These are phyloP conservation scores for Ceratocystis lukuohia DNA, from an alignment of 2,329 filamentous ascomycete genomes.

Conservation along the genomic window DNA sequence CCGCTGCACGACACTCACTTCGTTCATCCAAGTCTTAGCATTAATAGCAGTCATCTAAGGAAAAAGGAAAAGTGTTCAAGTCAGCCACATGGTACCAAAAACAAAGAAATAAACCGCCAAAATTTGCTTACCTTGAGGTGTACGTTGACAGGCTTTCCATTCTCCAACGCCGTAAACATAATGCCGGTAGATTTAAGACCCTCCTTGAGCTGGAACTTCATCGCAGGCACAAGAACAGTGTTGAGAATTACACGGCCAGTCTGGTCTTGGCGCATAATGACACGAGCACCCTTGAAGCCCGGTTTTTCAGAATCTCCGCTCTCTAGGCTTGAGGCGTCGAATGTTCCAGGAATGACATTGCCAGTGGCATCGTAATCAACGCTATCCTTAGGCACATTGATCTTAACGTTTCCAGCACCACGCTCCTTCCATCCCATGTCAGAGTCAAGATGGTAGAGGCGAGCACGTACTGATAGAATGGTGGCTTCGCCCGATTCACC, in stretches of 20 bases:
- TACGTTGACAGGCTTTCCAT: slow-evolving; percentile 42
- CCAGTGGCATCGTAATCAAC: slow-evolving; percentile 42
- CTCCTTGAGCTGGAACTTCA: slow-evolving; percentile 67
- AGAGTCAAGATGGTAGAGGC: slow-evolving; percentile 68
- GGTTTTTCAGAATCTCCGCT: slow-evolving; percentile 21
- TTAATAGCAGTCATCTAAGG: slow-evolving; percentile 41
- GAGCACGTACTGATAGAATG: slow-evolving; percentile 61
- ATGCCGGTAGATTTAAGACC: slow-evolving; percentile 58
- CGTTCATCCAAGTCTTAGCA: slow-evolving; percentile 39
- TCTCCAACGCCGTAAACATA: slow-evolving; percentile 50
- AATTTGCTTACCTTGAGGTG: slow-evolving; percentile 42
- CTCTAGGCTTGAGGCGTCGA: slow-evolving; percentile 39
- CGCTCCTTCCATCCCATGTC: slow-evolving; percentile 76
- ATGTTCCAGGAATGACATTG: slow-evolving; percentile 37
- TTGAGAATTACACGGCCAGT: slow-evolving; percentile 80
- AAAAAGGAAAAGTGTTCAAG: neutral
- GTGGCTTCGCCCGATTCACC: slow-evolving; percentile 76
- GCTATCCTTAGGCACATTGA: slow-evolving; percentile 56
- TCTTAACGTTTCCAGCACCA: slow-evolving; percentile 68
- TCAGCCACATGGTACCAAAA: neutral
- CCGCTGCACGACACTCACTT: slow-evolving; percentile 37
- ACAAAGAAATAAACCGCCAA: neutral
- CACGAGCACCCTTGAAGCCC: slow-evolving; percentile 44
- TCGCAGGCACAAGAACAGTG: slow-evolving; percentile 61
- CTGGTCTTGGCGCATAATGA: slow-evolving; percentile 85